Evolutionary conservation across 148 eudicot species (phyloP).

Genomic region (Pouteria glomerata): DNA sequence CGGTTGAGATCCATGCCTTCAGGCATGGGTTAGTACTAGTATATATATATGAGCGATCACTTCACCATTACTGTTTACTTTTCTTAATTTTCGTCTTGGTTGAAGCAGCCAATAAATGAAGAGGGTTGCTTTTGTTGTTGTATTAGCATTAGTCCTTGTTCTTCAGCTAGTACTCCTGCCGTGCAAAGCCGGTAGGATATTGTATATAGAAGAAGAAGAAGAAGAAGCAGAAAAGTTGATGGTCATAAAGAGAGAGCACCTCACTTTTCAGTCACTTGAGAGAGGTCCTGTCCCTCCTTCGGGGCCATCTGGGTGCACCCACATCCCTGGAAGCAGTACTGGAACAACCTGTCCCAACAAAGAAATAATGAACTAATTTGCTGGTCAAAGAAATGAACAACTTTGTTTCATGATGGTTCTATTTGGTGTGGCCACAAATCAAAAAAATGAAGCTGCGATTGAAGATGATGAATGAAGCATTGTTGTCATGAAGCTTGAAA

Average conservation of each 20-base stretch:
- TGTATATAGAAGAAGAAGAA: slow-evolving; percentile 6
- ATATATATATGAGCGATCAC: too few relatives aligned
- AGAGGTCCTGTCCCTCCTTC: slow-evolving; percentile 34
- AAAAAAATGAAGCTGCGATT: background rate
- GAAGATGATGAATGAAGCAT: background rate
- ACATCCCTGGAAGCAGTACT: slow-evolving; percentile 24
- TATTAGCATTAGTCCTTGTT: too few relatives aligned
- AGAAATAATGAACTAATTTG: too few relatives aligned
- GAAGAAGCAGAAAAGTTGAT: background rate
- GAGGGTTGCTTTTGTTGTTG: too few relatives aligned
- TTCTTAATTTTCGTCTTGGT: too few relatives aligned
- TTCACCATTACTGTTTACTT: background rate
- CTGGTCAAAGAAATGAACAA: too few relatives aligned
- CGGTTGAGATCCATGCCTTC: too few relatives aligned
- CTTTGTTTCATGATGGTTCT: background rate
- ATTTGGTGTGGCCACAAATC: background rate
- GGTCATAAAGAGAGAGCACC: background rate
- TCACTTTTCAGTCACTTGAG: too few relatives aligned
- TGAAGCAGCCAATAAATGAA: too few relatives aligned
- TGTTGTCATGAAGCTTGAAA: background rate
- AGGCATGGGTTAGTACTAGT: too few relatives aligned
- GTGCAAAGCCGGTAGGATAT: slow-evolving; percentile 1
- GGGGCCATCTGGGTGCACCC: slow-evolving; percentile 33
- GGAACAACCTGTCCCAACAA: too few relatives aligned
- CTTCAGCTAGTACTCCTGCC: too few relatives aligned